These are phyloP conservation scores for Penicillium ochrochloron DNA, from an alignment of 495 filamentous ascomycete genomes.

Conservation along the genomic window DNA sequence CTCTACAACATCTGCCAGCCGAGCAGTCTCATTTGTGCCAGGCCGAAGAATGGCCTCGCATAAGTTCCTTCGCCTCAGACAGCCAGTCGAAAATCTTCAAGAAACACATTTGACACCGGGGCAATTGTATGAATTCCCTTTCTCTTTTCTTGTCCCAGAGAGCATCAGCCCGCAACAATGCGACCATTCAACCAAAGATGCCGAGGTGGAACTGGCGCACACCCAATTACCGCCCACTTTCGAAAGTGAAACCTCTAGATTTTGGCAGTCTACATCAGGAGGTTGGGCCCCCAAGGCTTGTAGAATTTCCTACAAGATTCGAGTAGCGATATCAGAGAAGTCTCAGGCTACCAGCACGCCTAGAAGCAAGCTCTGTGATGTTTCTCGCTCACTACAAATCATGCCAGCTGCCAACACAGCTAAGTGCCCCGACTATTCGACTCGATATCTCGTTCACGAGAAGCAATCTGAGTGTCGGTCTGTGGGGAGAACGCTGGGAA, in stretches of 20 bases:
- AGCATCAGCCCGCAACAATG: constrained; percentile 54
- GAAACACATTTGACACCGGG: constrained; percentile 61
- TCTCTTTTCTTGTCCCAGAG: constrained; percentile 74
- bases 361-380: background rate
- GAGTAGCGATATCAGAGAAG: constrained; percentile 6
- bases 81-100: constrained; percentile 63
- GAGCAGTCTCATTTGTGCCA: constrained; percentile 18
- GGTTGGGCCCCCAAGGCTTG: constrained; percentile 3
- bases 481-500: constrained; percentile 4
- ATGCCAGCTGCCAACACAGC: background rate
- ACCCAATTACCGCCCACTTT: constrained; percentile 71
- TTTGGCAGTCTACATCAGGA: constrained; percentile 9
- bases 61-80: constrained; percentile 68
- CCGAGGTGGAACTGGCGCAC: constrained; percentile 65
- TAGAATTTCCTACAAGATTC: constrained; percentile 10
- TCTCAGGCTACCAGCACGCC: background rate
- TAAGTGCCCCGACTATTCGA: background rate
- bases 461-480: background rate
- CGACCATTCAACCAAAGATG: constrained; percentile 46
- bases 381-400: constrained; percentile 8
- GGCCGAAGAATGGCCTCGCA: constrained; percentile 48
- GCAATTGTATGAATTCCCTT: constrained; percentile 66
- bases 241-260: constrained; percentile 39
- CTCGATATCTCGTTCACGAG: background rate
- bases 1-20: constrained; percentile 10